A percentile compares a stretch with the other conserved stretches of the same genome.
Evolutionary conservation across 208 protist species (phyloP).

Genomic region (Trypanosoma avium): DNA sequence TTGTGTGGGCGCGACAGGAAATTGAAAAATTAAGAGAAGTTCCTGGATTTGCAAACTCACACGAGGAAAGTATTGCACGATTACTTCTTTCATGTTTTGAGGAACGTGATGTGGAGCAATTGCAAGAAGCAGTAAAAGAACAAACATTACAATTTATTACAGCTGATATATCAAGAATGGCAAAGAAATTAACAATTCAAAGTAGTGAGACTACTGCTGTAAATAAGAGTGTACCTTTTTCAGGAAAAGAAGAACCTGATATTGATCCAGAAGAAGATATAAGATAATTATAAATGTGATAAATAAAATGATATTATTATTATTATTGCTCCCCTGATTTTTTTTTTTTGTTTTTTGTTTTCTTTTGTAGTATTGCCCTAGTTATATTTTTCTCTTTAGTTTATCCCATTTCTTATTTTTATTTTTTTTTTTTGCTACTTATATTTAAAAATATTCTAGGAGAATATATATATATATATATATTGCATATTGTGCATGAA

Average conservation of each 20-base stretch:
- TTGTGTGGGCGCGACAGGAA: constrained; percentile 69
- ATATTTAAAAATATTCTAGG: no score
- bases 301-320: neutral
- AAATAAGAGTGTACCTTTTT: no score
- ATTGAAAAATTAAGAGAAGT: constrained; percentile 46
- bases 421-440: no score
- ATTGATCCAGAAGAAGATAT: constrained; percentile 25
- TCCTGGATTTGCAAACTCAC: constrained; percentile 57
- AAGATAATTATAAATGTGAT: constrained; percentile 2
- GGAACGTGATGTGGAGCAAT: constrained; percentile 56
- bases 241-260: constrained; percentile 26
- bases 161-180: constrained; percentile 59
- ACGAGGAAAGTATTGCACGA: constrained; percentile 48
- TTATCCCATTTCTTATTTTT: no score
- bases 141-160: constrained; percentile 65
- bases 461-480: no score
- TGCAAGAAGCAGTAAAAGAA: constrained; percentile 53
- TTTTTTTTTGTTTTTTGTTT: constrained; percentile 8
- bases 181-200: constrained; percentile 57
- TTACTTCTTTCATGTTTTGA: constrained; percentile 55
- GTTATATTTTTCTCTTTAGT: no score
- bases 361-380: no score
- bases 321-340: neutral
- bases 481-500: no score
- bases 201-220: constrained; percentile 6